Percentiles rank a stretch among this genome's conserved stretches.
Conservation (phyloP, 345 rosid species). For the Populus tremula region DNA sequence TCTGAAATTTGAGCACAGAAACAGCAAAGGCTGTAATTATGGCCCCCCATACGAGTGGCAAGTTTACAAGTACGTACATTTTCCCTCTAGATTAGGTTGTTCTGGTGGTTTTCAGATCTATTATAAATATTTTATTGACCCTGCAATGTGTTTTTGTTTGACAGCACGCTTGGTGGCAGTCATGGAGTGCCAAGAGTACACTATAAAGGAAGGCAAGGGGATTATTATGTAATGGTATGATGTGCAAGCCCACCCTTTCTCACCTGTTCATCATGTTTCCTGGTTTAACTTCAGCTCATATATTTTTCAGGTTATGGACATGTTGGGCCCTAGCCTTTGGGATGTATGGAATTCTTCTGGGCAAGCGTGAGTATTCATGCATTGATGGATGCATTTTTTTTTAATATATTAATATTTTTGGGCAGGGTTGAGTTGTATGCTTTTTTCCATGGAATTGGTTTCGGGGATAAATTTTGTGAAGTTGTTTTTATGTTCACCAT, state of each 20-base stretch:
- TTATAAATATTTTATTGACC: background rate
- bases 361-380: conserved; percentile 27
- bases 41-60: conserved; percentile 42
- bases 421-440: background rate
- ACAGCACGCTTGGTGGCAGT: conserved; percentile 81
- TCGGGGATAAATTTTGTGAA: background rate
- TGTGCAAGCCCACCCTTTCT: conserved; percentile 7
- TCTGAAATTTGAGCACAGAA: conserved; percentile 37
- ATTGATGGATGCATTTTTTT: background rate
- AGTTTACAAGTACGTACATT: conserved; percentile 27
- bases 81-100: background rate
- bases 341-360: conserved; percentile 37
- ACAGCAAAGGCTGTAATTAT: conserved; percentile 38
- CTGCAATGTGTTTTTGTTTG: conserved; percentile 13
- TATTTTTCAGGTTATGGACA: conserved; percentile 34
- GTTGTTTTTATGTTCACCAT: background rate
- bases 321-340: conserved; percentile 39
- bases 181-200: conserved; percentile 37
- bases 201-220: conserved; percentile 35
- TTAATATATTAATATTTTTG: background rate
- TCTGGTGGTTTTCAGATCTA: background rate
- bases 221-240: conserved; percentile 37
- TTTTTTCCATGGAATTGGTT: background rate
- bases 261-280: background rate
- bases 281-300: conserved; percentile 7